Percentiles rank a stretch among this genome's conserved stretches.
phyloP scores from a whole-genome alignment of 2,329 filamentous ascomycete species.

The Epicoccum sorghinum region DNA sequence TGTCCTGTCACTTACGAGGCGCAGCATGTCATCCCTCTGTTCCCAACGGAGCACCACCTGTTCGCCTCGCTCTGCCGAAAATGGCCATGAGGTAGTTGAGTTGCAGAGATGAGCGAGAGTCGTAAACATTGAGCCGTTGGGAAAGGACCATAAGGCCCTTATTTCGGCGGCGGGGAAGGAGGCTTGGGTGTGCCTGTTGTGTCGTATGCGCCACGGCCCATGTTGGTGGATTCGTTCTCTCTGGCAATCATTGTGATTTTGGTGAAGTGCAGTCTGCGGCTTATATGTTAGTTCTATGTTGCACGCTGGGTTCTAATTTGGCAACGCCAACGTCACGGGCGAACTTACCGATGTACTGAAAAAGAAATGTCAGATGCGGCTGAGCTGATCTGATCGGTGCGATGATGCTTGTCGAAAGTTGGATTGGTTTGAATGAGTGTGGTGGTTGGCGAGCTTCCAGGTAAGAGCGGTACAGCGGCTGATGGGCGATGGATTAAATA shows the following conservation, averaged over 20 bases:
- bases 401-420: conserved; percentile 16
- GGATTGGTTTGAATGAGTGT: conserved; percentile 26
- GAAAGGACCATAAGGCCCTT: conserved; percentile 17
- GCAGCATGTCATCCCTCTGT: conserved; percentile 39
- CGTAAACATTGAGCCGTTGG: conserved; percentile 8
- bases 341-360: conserved; percentile 28
- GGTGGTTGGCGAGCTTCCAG: conserved; percentile 22
- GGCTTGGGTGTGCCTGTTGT: conserved; percentile 57
- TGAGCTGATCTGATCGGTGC: conserved; percentile 25
- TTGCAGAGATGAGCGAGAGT: conserved; percentile 6
- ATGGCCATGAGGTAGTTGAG: conserved; percentile 3
- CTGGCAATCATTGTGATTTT: conserved; percentile 49
- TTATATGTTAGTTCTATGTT: conserved; percentile 41
- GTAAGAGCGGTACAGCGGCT: conserved; percentile 15
- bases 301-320: conserved; percentile 21
- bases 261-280: conserved; percentile 29
- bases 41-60: conserved; percentile 36
- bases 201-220: conserved; percentile 58
- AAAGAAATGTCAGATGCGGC: conserved; percentile 28
- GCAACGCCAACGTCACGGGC: conserved; percentile 14
- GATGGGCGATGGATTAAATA: conserved; percentile 32
- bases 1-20: conserved; percentile 42
- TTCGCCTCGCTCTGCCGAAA: conserved; percentile 13
- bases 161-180: conserved; percentile 50
- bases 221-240: conserved; percentile 51